Evolutionary conservation across 2,329 filamentous ascomycete genomes (phyloP), one percentile per base, ranked within the genome.

Genomic region (Escovopsis sp.): DNA sequence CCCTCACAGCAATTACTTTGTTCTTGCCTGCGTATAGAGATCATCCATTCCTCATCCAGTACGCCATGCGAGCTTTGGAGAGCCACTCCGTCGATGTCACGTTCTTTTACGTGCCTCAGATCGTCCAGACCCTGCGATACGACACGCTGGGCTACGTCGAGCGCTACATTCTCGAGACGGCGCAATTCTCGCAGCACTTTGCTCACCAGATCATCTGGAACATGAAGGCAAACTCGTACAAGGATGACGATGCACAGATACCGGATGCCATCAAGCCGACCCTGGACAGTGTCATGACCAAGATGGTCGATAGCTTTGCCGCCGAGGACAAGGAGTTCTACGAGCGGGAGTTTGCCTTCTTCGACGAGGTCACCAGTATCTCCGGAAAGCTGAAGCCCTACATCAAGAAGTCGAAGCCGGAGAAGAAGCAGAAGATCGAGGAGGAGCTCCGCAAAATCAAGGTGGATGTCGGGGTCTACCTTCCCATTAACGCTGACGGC

Each of bases 191-290:
- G n/a, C 91, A 96, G 60, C 67, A 96, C 8, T 98, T 98, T 61
- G 89, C 93, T 3, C 93, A 99, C 60, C 91, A 99, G 55, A 96
- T 98, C 51, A 98, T 99, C 57, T 99, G 93, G 91, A 99, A 98
- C 59, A 98, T 99, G 82, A 98, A 96, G 60, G 91, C 91, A 30
- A 99, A 98, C 60, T 85, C 88, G 1, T 98, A 85, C 71, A 98
- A 95, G 60, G 93, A 98, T 50, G 89, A 98, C 54, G 86, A 95
- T 51, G 88, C 82, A 12, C 77, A 82, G 53, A 75, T 94, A 48
- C 88, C 91, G 18, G 91, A 98, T 60, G 75, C 79, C 4, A 83
- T 95, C 55, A 98, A 99, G 59, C 89, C 91, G 3, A 91, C 82
- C 0, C 73, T 99, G 3, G 93, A 98, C 63, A 78, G 79, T 43